These are phyloP conservation scores for Mycena galericulata DNA, from an alignment of 768 basidiomycete genomes.

Conservation along the genomic window DNA sequence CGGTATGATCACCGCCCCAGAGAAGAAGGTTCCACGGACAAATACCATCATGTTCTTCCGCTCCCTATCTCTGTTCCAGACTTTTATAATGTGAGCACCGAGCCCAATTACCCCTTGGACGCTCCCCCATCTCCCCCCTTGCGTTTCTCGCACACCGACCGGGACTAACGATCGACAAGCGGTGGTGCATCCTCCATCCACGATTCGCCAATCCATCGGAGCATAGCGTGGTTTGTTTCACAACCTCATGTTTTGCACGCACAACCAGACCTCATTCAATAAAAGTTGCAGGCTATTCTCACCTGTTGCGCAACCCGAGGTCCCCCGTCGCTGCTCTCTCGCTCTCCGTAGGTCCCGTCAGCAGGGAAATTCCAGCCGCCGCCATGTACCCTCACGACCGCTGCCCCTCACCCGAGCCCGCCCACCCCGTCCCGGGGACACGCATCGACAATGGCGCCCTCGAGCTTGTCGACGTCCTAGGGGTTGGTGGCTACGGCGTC, in stretches of 20 bases:
- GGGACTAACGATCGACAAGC: constrained; percentile 31
- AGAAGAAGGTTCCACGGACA: constrained; percentile 16
- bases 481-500: constrained; percentile 94
- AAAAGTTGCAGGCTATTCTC: constrained; percentile 27
- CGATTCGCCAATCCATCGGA: constrained; percentile 37
- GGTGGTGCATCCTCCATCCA: constrained; percentile 27
- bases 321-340: constrained; percentile 24
- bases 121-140: constrained; percentile 16
- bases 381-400: constrained; percentile 33
- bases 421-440: constrained; percentile 74
- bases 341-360: background rate
- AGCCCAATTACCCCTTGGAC: constrained; percentile 13
- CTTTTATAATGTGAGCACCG: constrained; percentile 7
- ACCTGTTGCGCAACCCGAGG: constrained; percentile 29
- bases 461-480: constrained; percentile 88
- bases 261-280: constrained; percentile 29
- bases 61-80: constrained; percentile 26
- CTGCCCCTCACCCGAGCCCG: constrained; percentile 35
- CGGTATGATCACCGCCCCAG: background rate
- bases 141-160: constrained; percentile 29
- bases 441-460: constrained; percentile 86
- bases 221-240: constrained; percentile 38
- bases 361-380: constrained; percentile 2
- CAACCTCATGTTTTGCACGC: constrained; percentile 39
- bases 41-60: background rate